Conservation (phyloP, 352 stramenopile genomes). For the Elongisporangium anandrum region DNA sequence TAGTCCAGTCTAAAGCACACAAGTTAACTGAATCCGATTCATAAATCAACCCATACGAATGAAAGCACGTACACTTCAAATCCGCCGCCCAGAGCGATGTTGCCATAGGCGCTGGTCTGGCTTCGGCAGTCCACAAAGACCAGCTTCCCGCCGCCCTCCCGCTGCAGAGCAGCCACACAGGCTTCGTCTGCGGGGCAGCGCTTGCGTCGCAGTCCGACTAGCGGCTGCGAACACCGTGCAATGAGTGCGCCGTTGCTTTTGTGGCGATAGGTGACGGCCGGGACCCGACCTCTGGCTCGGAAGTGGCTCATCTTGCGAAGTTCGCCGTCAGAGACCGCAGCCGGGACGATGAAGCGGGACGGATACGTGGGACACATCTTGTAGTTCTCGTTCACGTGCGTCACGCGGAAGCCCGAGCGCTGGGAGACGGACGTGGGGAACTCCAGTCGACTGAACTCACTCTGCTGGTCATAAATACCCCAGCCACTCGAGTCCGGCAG, state of each 20-base stretch:
- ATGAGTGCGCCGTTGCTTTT: conserved; percentile 87
- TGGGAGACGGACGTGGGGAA: conserved; percentile 41
- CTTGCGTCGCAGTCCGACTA: conserved; percentile 93
- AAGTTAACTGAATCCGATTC: conserved; percentile 14
- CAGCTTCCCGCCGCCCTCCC: conserved; percentile 55
- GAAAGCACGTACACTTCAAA: conserved; percentile 74
- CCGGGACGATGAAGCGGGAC: conserved; percentile 85
- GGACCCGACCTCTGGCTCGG: conserved; percentile 89
- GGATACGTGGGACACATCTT: conserved; percentile 84
- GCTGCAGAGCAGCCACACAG: conserved; percentile 51
- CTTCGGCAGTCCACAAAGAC: conserved; percentile 81
- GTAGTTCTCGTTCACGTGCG: conserved; percentile 69
- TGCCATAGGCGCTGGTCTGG: conserved; percentile 84
- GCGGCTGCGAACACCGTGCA: conserved; percentile 91
- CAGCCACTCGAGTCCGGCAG: conserved; percentile 49
- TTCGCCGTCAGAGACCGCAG: conserved; percentile 89
- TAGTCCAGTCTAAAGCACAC: conserved; percentile 47
- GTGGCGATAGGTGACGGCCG: conserved; percentile 89
- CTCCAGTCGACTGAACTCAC: conserved; percentile 54
- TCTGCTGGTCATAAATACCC: conserved; percentile 44
- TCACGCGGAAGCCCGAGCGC: conserved; percentile 58
- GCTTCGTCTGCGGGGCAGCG: conserved; percentile 90
- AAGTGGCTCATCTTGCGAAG: conserved; percentile 88
- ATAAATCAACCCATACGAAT: background rate
- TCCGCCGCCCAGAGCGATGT: conserved; percentile 70